Conservation (phyloP, 345 rosid genomes). For the Ricinus communis region DNA sequence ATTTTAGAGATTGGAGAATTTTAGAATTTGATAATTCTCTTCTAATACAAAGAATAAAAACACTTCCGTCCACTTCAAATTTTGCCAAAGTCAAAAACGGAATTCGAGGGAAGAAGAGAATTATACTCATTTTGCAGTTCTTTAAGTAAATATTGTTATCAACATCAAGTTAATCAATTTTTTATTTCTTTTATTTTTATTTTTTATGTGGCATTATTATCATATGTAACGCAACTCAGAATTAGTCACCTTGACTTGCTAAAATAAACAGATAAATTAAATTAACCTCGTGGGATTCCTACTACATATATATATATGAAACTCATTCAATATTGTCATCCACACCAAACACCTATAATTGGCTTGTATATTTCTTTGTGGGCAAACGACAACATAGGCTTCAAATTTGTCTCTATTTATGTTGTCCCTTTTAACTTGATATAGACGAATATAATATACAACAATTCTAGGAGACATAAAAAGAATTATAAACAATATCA, state of each 20-base stretch:
- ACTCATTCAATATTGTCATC: not conserved
- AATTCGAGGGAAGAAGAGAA: too few relatives aligned
- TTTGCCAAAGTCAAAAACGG: too few relatives aligned
- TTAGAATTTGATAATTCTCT: too few relatives aligned
- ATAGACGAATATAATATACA: not conserved
- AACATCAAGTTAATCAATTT: too few relatives aligned
- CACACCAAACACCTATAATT: not conserved
- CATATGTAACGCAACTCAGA: too few relatives aligned
- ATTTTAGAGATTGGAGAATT: too few relatives aligned
- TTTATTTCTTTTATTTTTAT: too few relatives aligned
- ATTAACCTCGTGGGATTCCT: conserved; percentile 15
- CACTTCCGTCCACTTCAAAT: too few relatives aligned
- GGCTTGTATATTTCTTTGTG: not conserved
- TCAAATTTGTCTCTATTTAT: conserved; percentile 22
- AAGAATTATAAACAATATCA: not conserved
- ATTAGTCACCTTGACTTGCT: conserved; percentile 6
- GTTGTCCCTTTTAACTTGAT: conserved; percentile 14
- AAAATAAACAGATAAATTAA: not conserved
- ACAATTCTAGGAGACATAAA: not conserved
- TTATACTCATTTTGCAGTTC: too few relatives aligned
- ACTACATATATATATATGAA: not conserved
- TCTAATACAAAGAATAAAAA: too few relatives aligned
- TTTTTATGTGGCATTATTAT: too few relatives aligned
- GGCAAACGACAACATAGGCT: conserved; percentile 29
- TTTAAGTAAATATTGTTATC: too few relatives aligned